Base-by-base conservation (phyloP, 106 monocot species). In the Vanilla planifolia region DNA sequence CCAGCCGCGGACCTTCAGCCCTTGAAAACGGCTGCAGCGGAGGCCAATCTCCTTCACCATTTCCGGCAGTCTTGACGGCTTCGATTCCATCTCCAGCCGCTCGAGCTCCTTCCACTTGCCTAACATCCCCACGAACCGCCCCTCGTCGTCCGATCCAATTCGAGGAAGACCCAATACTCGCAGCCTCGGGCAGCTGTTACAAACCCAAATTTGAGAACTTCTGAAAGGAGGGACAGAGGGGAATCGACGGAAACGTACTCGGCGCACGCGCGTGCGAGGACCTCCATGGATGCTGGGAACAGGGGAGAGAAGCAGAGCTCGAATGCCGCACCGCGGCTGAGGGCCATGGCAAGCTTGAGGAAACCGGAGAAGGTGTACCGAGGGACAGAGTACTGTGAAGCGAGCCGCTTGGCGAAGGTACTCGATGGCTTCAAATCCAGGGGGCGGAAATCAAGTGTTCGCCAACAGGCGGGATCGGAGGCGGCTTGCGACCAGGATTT, bases 381-480 rank as follows among this genome's bases (percentile, higher is more conserved):
- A 6, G 25, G 22, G 22, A 65, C 37, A 34, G 57, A 47, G 55
- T 33, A 55, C n/a, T 30, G 53, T 27, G 53, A 30, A 16, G 53
- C 20, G 32, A 71, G 17, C 4, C 6, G 46, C 32, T 52, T 59
- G 23, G 71, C 28, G 32, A 83, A 59, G 0, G 43, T 3, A 44
- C 65, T 73, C 59, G 76, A 73, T 2, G 84, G 76, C 72, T 76
- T 70, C 56, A 85, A 76, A 37, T 73, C 69, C 10, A 80, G 20
- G 4, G 20, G 15, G 6, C 60, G 45, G 46, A 85, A 73, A 58
- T 85, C 57, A 70, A 85, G 69, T 7, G 48, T 25, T 32, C 21
- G 57, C 56, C 68, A 77, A 43, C 72, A 73, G 17, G 43, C 30
- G 14, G 80, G 80, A 16, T 80, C 62, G 47, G 25, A 24, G 26